phyloP scores from a whole-genome alignment of 1,139 yeast genomes.

The Kodamaea fungicola region DNA sequence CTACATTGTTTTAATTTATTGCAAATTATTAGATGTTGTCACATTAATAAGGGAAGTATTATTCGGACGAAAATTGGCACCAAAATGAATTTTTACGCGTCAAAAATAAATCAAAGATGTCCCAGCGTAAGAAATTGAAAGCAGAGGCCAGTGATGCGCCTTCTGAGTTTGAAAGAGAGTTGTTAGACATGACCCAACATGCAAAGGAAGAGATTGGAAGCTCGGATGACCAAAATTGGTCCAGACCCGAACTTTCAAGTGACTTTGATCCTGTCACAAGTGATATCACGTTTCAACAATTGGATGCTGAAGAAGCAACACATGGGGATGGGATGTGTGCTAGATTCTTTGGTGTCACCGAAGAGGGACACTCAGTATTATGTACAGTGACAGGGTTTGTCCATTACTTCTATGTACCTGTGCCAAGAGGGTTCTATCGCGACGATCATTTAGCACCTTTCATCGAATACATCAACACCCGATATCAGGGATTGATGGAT shows the following conservation, averaged over 20 bases:
- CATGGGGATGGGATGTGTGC: conserved; percentile 55
- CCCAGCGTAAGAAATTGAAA: too few species aligned
- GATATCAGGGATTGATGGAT: conserved; percentile 55
- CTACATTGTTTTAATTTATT: too few species aligned
- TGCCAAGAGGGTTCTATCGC: conserved; percentile 71
- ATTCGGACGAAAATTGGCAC: too few species aligned
- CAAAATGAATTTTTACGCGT: too few species aligned
- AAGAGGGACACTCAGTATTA: conserved; percentile 79
- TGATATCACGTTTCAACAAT: conserved; percentile 80
- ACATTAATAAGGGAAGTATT: too few species aligned
- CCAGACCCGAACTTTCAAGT: conserved; percentile 52
- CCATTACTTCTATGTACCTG: conserved; percentile 91
- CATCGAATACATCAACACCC: conserved; percentile 44
- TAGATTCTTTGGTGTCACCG: conserved; percentile 89
- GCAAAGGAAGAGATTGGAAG: conserved; percentile 26
- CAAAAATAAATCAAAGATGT: too few species aligned
- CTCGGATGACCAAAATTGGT: conserved; percentile 57
- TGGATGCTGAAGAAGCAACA: conserved; percentile 86
- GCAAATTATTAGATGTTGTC: too few species aligned
- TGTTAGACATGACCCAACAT: conserved; percentile 53
- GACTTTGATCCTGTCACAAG: conserved; percentile 44
- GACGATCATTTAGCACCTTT: conserved; percentile 51
- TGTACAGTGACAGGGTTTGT: conserved; percentile 87
- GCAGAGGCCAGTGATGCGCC: conserved; percentile 19
- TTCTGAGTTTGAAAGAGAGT: conserved; percentile 63